phyloP scores from a whole-genome alignment of 2,329 filamentous ascomycete genomes.

The Xylaria sp. region DNA sequence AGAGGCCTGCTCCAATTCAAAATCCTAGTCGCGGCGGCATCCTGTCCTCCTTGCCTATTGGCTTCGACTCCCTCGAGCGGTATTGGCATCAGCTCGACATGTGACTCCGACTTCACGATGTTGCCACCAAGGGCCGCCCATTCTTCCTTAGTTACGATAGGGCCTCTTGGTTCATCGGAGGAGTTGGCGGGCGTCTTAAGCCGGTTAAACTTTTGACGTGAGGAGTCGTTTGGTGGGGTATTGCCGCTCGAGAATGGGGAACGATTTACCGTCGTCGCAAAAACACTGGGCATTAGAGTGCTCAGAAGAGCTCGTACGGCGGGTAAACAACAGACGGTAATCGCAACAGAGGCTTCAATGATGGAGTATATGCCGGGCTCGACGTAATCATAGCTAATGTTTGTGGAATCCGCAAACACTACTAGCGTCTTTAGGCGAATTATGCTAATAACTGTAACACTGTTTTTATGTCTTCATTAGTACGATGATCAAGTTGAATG shows the following conservation, averaged over 20 bases:
- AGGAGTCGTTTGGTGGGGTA: not conserved
- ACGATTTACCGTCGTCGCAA: conserved; percentile 25
- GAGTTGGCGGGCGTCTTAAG: conserved; percentile 2
- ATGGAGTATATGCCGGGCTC: conserved; percentile 49
- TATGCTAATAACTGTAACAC: conserved; percentile 30
- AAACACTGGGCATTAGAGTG: conserved; percentile 43
- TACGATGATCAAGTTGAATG: not conserved
- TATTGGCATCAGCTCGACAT: conserved; percentile 28
- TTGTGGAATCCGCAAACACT: conserved; percentile 35
- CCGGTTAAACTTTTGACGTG: conserved; percentile 20
- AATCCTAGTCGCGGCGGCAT: not conserved
- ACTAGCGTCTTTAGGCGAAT: conserved; percentile 19
- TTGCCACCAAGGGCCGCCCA: conserved; percentile 12
- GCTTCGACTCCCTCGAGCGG: not conserved
- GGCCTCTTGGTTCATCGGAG: conserved; percentile 1
- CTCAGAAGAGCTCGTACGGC: conserved; percentile 48
- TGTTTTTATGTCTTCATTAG: conserved; percentile 15
- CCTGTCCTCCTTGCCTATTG: not conserved
- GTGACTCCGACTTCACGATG: conserved; percentile 4
- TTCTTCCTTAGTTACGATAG: not conserved
- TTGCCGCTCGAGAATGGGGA: conserved; percentile 6
- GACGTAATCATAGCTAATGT: conserved; percentile 45
- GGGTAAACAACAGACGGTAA: conserved; percentile 50
- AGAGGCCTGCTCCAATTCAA: conserved; percentile 27
- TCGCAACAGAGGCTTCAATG: conserved; percentile 48